phyloP scores from a whole-genome alignment of 202 grass and related monocot species.

The Zizania palustris region DNA sequence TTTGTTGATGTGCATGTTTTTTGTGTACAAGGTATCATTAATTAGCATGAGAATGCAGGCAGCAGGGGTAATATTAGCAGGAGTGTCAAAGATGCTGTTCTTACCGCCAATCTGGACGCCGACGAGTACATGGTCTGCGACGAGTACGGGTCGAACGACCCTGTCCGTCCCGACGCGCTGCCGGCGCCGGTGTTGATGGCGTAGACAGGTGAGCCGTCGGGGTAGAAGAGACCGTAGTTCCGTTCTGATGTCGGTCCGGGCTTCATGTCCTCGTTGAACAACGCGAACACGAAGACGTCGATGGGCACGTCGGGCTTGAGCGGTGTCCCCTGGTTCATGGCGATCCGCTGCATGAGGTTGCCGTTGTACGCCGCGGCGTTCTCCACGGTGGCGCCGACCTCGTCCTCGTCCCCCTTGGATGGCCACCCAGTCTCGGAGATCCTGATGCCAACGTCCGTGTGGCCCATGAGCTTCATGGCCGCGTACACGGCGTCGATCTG shows the following conservation, averaged over 20 bases:
- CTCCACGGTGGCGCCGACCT: conserved; percentile 69
- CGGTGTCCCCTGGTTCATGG: conserved; percentile 73
- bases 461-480: conserved; percentile 83
- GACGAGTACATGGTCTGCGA: conserved; percentile 48
- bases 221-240: conserved; percentile 90
- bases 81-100: conserved; percentile 31
- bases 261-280: conserved; percentile 93
- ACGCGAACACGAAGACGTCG: conserved; percentile 85
- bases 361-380: conserved; percentile 87
- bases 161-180: neutral
- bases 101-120: conserved; percentile 46
- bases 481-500: conserved; percentile 95
- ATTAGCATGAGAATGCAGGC: neutral
- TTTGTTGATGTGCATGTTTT: conserved; percentile 39
- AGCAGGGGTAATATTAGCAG: conserved; percentile 27
- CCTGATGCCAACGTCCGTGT: conserved; percentile 62
- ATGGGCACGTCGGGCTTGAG: conserved; percentile 74
- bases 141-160: conserved; percentile 54
- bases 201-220: conserved; percentile 69
- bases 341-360: conserved; percentile 78
- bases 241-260: conserved; percentile 75
- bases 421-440: conserved; percentile 97
- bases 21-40: conserved; percentile 37
- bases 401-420: conserved; percentile 82
- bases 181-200: conserved; percentile 39